Evolutionary conservation across 1,139 yeast species (phyloP).

Genomic region (Arxiozyma slooffiae): DNA sequence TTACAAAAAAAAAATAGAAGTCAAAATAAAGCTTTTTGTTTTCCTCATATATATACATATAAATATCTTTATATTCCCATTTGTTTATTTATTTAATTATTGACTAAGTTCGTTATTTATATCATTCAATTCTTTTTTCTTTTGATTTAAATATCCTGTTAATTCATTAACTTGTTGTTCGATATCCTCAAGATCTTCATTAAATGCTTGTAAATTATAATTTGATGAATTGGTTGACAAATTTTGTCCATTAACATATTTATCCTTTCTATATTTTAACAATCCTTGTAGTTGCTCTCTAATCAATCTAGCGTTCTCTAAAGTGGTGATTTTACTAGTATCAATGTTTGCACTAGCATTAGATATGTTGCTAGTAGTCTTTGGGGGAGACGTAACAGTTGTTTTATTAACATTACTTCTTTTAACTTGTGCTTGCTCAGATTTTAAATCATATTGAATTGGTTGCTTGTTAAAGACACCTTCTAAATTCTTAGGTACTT

Average conservation of each 20-base stretch:
- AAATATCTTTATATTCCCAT: neutral
- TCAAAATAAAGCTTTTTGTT: neutral
- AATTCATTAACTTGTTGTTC: constrained; percentile 48
- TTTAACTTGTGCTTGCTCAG: constrained; percentile 39
- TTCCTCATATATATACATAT: neutral
- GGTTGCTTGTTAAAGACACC: constrained; percentile 84
- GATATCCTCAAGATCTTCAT: constrained; percentile 37
- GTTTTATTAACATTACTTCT: constrained; percentile 16
- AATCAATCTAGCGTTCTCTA: constrained; percentile 35
- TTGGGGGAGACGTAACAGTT: constrained; percentile 16
- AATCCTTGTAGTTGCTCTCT: constrained; percentile 66
- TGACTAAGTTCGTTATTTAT: constrained; percentile 35
- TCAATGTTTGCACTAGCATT: neutral
- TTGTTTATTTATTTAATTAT: neutral
- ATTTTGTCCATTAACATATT: constrained; percentile 21
- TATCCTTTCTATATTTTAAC: constrained; percentile 19
- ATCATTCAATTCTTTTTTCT: constrained; percentile 38
- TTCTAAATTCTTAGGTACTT: constrained; percentile 87
- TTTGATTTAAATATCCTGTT: constrained; percentile 42
- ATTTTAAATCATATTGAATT: constrained; percentile 63
- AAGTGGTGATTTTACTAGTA: constrained; percentile 24
- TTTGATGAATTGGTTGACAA: constrained; percentile 6
- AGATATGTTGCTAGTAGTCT: neutral
- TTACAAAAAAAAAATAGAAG: neutral
- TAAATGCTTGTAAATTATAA: constrained; percentile 33